Base-by-base conservation (phyloP, 345 rosid genomes). In the Aquilaria malaccensis region DNA sequence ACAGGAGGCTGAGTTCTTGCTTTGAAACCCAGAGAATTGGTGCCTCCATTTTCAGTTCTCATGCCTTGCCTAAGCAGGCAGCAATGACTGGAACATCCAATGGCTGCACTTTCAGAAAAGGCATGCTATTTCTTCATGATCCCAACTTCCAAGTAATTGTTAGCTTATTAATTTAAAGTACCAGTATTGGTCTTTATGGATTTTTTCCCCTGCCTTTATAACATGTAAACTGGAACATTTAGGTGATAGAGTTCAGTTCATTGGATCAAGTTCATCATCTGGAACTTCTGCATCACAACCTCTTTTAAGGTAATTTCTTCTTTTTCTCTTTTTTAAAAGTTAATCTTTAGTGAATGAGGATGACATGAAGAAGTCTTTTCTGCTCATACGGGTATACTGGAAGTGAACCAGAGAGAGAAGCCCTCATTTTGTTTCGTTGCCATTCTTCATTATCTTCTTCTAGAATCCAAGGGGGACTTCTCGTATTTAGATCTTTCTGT, bases 1-100 rank as follows among this genome's bases (percentile, higher is more conserved):
- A 82, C 56, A 88, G 79, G 81, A 86, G 80, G 68, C 93, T 95
- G 64, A 79, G 89, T 69, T 95, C 97, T 50, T 90, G 97, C 67
- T 91, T 88, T 32, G 97, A 95, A 62, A 95, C 95, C 64, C 93
- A 85, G 69, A 91, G 86, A 55, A 85, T 85, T 12, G 96, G 99
- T 67, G 89, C 95, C 52, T 88, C 96, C 45, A 66, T 86, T 52
- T 37, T 83, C 63, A 76, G 85, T 69, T 81, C 89, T 46, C 96
- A 81, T 56, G 85, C 87, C 51, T 73, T 79, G 69, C 93, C 86
- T 67, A 91, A 79, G 87, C 96, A 81, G 59, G 99, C 90, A 76
- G 80, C 81, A 46, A 88, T 95, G 57, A 95, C 97, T 55, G 97
- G 95, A 65, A 79, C 96, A 67, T 95, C 96, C 59, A 95, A 90